Percentiles rank a stretch among this genome's conserved stretches.
phyloP scores from a whole-genome alignment of 2,329 filamentous ascomycete species.

The Stenocarpella maydis region DNA sequence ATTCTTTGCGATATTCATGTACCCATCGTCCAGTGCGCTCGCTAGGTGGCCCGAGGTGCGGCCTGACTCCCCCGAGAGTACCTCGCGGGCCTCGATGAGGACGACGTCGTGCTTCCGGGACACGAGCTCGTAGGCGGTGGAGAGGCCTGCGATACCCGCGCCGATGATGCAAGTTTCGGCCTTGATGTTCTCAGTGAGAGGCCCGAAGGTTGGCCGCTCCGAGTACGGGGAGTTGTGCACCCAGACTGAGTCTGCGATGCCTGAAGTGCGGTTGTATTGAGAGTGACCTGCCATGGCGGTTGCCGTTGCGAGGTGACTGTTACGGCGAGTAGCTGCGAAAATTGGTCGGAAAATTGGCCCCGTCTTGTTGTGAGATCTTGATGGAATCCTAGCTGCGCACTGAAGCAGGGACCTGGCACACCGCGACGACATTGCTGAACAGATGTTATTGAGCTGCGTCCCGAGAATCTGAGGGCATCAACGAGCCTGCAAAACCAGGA shows the following conservation, averaged over 20 bases:
- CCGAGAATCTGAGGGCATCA: background rate
- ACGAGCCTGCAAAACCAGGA: background rate
- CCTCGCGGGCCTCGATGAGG: constrained; percentile 63
- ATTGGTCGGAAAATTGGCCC: background rate
- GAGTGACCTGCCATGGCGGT: background rate
- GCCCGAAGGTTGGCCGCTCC: constrained; percentile 52
- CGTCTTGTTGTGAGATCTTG: background rate
- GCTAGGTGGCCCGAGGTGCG: constrained; percentile 63
- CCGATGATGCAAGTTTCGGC: constrained; percentile 46
- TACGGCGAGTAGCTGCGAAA: background rate
- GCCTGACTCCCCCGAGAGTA: constrained; percentile 61
- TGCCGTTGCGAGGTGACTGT: background rate
- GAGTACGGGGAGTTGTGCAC: constrained; percentile 56
- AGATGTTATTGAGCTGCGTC: background rate
- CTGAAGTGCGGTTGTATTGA: constrained; percentile 53
- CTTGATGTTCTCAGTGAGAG: constrained; percentile 52
- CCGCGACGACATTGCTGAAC: background rate
- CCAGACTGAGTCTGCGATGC: constrained; percentile 62
- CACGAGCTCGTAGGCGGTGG: constrained; percentile 61
- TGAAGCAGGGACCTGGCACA: background rate
- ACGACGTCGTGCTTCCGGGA: constrained; percentile 57
- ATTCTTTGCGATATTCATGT: constrained; percentile 58
- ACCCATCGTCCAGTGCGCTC: constrained; percentile 63
- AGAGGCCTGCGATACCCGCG: constrained; percentile 61
- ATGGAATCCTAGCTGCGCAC: background rate